Evolutionary conservation across 208 protist species (phyloP), one percentile per base, ranked within the genome.

Genomic region (Polymyxa betae): DNA sequence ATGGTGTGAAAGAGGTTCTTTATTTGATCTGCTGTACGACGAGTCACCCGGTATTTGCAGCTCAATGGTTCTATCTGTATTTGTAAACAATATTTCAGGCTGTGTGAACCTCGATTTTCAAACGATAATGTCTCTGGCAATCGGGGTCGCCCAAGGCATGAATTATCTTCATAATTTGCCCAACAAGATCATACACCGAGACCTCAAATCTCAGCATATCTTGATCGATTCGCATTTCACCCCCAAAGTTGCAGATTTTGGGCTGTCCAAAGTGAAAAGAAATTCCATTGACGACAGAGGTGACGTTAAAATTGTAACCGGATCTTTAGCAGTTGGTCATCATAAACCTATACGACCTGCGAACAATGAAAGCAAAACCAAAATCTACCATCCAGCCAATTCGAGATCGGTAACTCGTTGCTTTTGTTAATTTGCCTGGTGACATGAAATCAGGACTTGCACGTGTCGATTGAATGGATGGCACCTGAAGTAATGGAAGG

Each of bases 201-300:
- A 89, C 88, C 88, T 89, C 32, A 89, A 89, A 49, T 89, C 88
- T n/a, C 88, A 89, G 45, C 54, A 89, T n/a, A 66, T 89, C 44
- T 29, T 89, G 10, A 24, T 89, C 64, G 88, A 89, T 89, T 32
- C 43, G n/a, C 43, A 89, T 32, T 68, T 89, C 20, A 89, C 88
- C 10, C 44, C 45, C 38, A 89, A 89, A 49, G 20, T 89, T n/a
- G 88, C 88, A 16, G 88, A 89, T 49, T 89, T 89, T 89, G 88
- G 88, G 20, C 43, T 88, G 43, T 88, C 77, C 54, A 66, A 66
- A 29, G 77, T 88, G 20, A 66, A 66, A 66, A 29, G 29, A 29
- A 16, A 16, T 16, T 32, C 54, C 20, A 16, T 66, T 16, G 54
- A 29, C 54, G 54, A 66, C 54, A 66, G 29, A 16, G 29, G 16